Conservation (phyloP, 2,329 filamentous ascomycete species). For the Cercospora canescens region DNA sequence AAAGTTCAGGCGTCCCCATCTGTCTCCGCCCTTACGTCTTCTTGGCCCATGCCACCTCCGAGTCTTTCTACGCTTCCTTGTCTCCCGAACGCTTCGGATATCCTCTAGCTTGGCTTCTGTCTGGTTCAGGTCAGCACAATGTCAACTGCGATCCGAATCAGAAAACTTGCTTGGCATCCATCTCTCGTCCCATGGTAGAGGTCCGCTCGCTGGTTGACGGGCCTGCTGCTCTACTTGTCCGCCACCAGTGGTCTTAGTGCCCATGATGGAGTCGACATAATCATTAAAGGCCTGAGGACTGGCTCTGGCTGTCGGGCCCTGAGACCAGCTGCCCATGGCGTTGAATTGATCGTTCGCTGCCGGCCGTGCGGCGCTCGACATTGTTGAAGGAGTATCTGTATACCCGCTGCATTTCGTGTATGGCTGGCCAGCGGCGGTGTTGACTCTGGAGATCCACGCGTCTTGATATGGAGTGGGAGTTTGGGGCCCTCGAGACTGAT, state of each 20-base stretch:
- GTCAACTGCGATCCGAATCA: neutral
- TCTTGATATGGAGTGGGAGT: neutral
- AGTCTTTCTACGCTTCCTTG: neutral
- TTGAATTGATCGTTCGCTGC: neutral
- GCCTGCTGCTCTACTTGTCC: neutral
- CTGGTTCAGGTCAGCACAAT: neutral
- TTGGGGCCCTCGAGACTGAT: neutral
- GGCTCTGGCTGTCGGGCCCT: neutral
- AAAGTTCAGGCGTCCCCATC: too few species aligned
- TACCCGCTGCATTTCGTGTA: neutral
- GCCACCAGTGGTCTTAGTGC: neutral
- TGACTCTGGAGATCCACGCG: neutral
- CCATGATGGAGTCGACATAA: neutral
- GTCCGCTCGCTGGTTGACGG: neutral
- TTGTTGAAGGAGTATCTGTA: neutral
- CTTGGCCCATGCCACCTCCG: neutral
- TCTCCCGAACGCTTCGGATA: neutral
- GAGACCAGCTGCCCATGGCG: neutral
- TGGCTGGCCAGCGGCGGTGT: neutral
- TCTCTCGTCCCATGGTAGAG: neutral
- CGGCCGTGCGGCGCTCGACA: neutral
- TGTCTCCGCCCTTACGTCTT: neutral
- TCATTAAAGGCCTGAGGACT: neutral
- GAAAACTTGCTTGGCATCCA: neutral
- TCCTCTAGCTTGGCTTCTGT: neutral